Conservation (phyloP, 495 filamentous ascomycete genomes). For the Annulohypoxylon moriforme region DNA sequence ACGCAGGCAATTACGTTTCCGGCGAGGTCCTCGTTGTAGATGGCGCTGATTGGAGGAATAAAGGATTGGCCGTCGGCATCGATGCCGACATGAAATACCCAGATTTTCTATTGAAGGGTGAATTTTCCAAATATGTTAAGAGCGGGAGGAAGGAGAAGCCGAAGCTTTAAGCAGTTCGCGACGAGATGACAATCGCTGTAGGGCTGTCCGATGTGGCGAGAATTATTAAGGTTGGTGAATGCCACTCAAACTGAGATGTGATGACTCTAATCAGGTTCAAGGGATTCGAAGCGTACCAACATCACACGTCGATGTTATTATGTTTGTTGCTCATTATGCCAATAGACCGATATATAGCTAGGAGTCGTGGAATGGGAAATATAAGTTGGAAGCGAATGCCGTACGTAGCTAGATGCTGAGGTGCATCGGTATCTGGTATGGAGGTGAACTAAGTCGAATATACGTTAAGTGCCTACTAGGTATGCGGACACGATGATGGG, state of each 20-base stretch:
- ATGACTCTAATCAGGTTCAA: neutral
- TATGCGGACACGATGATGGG: no score
- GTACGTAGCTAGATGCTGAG: no score
- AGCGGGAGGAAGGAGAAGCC: slow-evolving; percentile 52
- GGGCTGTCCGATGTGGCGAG: neutral
- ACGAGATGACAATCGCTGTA: neutral
- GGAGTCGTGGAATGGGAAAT: neutral
- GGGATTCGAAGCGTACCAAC: no score
- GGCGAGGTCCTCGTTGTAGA: slow-evolving; percentile 83
- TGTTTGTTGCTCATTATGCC: neutral
- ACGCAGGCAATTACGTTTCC: slow-evolving; percentile 85
- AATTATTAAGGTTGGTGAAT: neutral
- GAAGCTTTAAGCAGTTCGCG: slow-evolving; percentile 49
- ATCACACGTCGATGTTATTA: neutral
- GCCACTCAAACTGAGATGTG: neutral
- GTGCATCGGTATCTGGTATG: neutral
- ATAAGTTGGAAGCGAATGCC: no score
- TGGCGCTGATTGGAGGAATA: slow-evolving; percentile 75
- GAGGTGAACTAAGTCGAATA: no score
- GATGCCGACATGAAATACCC: slow-evolving; percentile 60
- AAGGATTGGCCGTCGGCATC: slow-evolving; percentile 57
- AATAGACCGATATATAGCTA: neutral
- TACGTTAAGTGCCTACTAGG: no score
- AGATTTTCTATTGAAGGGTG: slow-evolving; percentile 55
- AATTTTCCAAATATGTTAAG: slow-evolving; percentile 57